Evolutionary conservation across 78 protist species (phyloP).

Genomic region (Speleostelium caveatum): DNA sequence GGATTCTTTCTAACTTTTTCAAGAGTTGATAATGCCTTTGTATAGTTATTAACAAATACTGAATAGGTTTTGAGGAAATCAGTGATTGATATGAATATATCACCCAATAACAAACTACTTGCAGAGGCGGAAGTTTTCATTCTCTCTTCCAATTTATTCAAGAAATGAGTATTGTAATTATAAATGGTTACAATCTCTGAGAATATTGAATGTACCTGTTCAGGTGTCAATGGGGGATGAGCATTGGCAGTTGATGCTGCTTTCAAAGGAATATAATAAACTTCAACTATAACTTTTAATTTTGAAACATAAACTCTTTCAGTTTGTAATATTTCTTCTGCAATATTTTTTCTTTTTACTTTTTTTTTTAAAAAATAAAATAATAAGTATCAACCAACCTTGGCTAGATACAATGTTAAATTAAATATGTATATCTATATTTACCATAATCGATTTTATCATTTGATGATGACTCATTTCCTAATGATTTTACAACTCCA

Average conservation of each 20-base stretch:
- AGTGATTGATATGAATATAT: slow-evolving; percentile 47
- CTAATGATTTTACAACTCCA: slow-evolving; percentile 23
- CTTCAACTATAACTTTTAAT: slow-evolving; percentile 47
- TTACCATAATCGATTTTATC: background rate
- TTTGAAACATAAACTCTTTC: slow-evolving; percentile 55
- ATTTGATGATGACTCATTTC: background rate
- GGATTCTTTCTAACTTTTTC: slow-evolving; percentile 60
- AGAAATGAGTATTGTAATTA: slow-evolving; percentile 66
- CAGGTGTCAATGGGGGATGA: slow-evolving; percentile 52
- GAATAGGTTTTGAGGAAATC: slow-evolving; percentile 60
- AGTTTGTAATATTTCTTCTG: slow-evolving; percentile 54
- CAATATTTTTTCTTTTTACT: slow-evolving; percentile 36
- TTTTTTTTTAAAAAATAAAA: slow-evolving; percentile 13
- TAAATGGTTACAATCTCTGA: slow-evolving; percentile 65
- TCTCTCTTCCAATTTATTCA: slow-evolving; percentile 29
- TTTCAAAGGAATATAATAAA: slow-evolving; percentile 47
- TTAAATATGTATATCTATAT: no score
- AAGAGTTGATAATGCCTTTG: slow-evolving; percentile 47
- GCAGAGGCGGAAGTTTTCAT: background rate
- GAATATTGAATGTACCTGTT: slow-evolving; percentile 60
- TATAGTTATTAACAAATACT: slow-evolving; percentile 49
- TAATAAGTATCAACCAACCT: background rate
- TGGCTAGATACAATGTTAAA: background rate
- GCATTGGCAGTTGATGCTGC: slow-evolving; percentile 47
- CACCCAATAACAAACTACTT: slow-evolving; percentile 20